phyloP scores from a whole-genome alignment of 371 early-diverging fungal genomes.

The Mucor velutinosus region DNA sequence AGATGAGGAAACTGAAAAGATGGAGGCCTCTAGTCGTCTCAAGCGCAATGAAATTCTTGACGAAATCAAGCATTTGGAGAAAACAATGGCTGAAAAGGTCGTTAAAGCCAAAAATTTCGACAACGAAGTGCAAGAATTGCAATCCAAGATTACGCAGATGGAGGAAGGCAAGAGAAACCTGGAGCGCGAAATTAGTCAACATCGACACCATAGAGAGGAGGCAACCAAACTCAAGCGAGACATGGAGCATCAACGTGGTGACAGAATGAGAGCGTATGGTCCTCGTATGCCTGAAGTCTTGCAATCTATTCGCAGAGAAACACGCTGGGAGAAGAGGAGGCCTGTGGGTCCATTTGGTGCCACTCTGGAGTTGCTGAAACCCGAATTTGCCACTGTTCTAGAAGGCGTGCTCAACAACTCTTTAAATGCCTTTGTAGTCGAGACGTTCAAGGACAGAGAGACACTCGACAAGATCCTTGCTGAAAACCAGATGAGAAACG shows the following conservation, averaged over 20 bases:
- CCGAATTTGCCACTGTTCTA: slow-evolving; percentile 65
- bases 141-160: slow-evolving; percentile 16
- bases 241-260: slow-evolving; percentile 57
- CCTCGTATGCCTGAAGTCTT: slow-evolving; percentile 68
- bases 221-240: slow-evolving; percentile 28
- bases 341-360: slow-evolving; percentile 91
- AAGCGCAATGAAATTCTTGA: slow-evolving; percentile 17
- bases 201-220: slow-evolving; percentile 7
- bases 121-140: slow-evolving; percentile 25
- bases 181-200: not conserved
- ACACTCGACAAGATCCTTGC: slow-evolving; percentile 56
- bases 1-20: slow-evolving; percentile 32
- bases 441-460: slow-evolving; percentile 67
- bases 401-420: slow-evolving; percentile 73
- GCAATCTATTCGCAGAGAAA: slow-evolving; percentile 57
- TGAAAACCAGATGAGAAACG: slow-evolving; percentile 45
- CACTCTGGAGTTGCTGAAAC: slow-evolving; percentile 66
- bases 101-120: not conserved
- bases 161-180: slow-evolving; percentile 13
- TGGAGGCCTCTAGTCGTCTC: slow-evolving; percentile 28
- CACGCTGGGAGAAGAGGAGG: slow-evolving; percentile 52
- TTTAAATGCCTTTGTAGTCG: slow-evolving; percentile 80
- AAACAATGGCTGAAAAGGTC: not conserved
- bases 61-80: slow-evolving; percentile 43
- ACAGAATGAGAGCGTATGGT: slow-evolving; percentile 79